These are phyloP conservation scores for Lepidium africanum DNA, from an alignment of 345 rosid genomes.

Conservation along the genomic window DNA sequence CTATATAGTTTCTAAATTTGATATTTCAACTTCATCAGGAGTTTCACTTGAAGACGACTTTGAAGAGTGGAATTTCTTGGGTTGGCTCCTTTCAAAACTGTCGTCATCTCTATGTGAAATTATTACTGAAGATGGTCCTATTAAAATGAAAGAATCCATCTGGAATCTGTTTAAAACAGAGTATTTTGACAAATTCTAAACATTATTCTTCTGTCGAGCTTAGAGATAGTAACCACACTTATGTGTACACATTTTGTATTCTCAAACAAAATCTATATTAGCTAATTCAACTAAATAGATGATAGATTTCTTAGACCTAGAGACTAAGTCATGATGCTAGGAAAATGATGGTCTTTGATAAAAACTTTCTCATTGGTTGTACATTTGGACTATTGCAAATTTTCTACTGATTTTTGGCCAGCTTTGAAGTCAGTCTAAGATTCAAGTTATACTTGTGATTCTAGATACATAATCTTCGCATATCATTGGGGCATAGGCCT, in stretches of 20 bases:
- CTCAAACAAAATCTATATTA: slow-evolving; percentile 3
- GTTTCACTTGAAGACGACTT: slow-evolving; percentile 27
- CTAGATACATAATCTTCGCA: background rate
- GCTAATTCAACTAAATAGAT: background rate
- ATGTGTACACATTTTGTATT: background rate
- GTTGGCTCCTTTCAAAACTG: slow-evolving; percentile 15
- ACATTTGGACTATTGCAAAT: background rate
- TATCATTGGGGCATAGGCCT: background rate
- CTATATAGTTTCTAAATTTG: slow-evolving; percentile 7
- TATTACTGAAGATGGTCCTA: too few species aligned
- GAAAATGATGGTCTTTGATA: background rate
- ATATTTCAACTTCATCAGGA: slow-evolving; percentile 18
- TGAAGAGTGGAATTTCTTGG: slow-evolving; percentile 17
- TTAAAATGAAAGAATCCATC: too few species aligned
- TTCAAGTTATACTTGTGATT: background rate
- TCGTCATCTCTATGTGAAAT: background rate
- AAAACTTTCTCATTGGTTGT: background rate
- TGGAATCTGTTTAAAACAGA: too few species aligned
- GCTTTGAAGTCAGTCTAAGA: background rate
- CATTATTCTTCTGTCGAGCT: too few species aligned
- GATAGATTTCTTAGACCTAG: slow-evolving; percentile 1
- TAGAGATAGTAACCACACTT: background rate
- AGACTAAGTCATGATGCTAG: background rate
- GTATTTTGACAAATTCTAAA: too few species aligned
- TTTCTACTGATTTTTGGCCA: background rate